Base-by-base conservation (phyloP, 2,329 filamentous ascomycete genomes). In the Fusarium cicatricum region DNA sequence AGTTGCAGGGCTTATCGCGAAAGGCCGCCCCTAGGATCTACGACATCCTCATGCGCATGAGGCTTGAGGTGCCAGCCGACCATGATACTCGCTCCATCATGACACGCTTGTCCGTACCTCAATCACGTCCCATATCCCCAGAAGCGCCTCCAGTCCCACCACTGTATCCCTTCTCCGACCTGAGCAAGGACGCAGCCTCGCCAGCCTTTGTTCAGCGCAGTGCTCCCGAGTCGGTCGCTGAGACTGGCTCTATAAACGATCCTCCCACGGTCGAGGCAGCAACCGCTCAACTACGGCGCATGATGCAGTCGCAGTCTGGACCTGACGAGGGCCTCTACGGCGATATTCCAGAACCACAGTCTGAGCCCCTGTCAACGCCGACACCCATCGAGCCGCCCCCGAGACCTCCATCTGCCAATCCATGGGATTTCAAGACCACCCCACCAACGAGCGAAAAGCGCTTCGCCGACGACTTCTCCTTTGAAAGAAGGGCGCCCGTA, bases 1-100 rank as follows among this genome's bases (percentile, higher is more conserved):
- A 81, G 59, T 72, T 85, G 4, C 79, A 81, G 63, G 75, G 75
- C 32, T 64, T 78, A 5, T 81, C 80, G 14, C 77, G 81, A 48
- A 78, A 78, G 44, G 76, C 78, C 1, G 82, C 82, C 2, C 77
- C 80, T 1, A 75, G 74, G 44, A 78, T 84, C 11, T 72, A 77
- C 41, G 79, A 84, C 44, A 78, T 82, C 28, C 70, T 86, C 14
- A 80, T 80, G 70, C 76, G 81, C 42, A 81, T 85, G 78, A 85
- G 80, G 65, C 75, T 85, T 11, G 77, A 79, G 39, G 66, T 68
- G n/a, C 66, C 64, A 4, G 21, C 52, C 5, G 66, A 67, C 38
- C 66, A 72, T 54, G 62, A 66, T 29, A 45, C 57, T 16, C 68
- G 69, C 16, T 68, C 66, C 36, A 66, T 70, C 55, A 60, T 71